Conservation (phyloP, 139 green algal species). For the Desmodesmus armatus region DNA sequence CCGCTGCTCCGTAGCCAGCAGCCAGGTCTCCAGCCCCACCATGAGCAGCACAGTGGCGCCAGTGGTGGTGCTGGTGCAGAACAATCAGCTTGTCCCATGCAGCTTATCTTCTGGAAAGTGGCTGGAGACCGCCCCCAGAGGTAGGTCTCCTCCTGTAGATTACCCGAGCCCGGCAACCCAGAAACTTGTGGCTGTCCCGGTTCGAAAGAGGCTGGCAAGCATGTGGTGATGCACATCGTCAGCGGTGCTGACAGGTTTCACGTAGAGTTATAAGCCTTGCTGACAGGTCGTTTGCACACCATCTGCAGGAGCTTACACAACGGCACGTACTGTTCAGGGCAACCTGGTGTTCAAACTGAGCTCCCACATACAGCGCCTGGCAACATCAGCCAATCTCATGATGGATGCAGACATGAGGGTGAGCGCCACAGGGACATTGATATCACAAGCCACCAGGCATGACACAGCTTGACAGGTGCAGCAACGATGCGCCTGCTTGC, state of each 20-base stretch:
- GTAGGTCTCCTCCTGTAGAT: background rate
- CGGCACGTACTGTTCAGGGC: constrained; percentile 62
- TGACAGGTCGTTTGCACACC: too few species aligned
- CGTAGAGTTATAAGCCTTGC: too few species aligned
- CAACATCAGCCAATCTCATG: constrained; percentile 65
- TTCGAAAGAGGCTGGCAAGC: too few species aligned
- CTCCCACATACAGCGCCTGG: constrained; percentile 69
- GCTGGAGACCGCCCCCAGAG: constrained; percentile 28
- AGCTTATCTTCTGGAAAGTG: background rate
- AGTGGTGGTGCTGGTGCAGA: constrained; percentile 32
- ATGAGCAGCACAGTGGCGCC: constrained; percentile 8
- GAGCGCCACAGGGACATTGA: background rate
- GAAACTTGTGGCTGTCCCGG: too few species aligned
- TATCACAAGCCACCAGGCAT: background rate
- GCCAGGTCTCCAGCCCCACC: background rate
- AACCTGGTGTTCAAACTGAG: constrained; percentile 66
- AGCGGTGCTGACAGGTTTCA: too few species aligned
- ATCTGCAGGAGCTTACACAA: constrained; percentile 78
- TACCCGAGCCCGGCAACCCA: too few species aligned
- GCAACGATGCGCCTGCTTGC: too few species aligned
- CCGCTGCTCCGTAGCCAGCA: background rate
- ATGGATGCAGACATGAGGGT: constrained; percentile 43
- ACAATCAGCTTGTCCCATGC: constrained; percentile 12
- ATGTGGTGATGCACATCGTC: too few species aligned
- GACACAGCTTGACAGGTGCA: background rate